phyloP scores from a whole-genome alignment of 2,329 filamentous ascomycete species.

The Neofusicoccum umdonicola region DNA sequence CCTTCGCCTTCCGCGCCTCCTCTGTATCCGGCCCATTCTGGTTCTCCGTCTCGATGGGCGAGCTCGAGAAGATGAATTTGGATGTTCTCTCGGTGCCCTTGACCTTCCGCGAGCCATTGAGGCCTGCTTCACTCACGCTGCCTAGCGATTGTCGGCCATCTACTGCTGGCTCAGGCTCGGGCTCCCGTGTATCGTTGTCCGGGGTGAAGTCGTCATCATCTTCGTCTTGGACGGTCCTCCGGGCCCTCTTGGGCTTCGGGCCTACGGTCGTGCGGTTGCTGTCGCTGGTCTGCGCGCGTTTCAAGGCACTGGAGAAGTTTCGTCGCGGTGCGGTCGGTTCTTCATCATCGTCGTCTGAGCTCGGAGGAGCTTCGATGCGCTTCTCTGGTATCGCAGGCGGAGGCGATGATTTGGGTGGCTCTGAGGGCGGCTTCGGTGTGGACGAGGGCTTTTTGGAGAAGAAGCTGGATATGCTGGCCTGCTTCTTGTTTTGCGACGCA shows the following conservation, averaged over 20 bases:
- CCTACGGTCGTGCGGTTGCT: neutral
- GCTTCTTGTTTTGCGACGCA: slow-evolving; percentile 58
- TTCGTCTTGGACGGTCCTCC: slow-evolving; percentile 18
- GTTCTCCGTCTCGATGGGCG: slow-evolving; percentile 33
- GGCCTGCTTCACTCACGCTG: slow-evolving; percentile 24
- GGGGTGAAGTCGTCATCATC: slow-evolving; percentile 42
- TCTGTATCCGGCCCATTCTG: slow-evolving; percentile 50
- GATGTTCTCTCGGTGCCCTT: slow-evolving; percentile 52
- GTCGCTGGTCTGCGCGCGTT: slow-evolving; percentile 44
- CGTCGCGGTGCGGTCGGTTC: neutral
- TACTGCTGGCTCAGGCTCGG: neutral
- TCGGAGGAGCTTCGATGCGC: neutral
- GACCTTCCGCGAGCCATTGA: slow-evolving; percentile 30
- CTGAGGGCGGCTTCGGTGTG: slow-evolving; percentile 23
- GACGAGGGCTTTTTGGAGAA: slow-evolving; percentile 56
- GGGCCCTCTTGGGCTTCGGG: slow-evolving; percentile 6
- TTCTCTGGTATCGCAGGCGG: neutral
- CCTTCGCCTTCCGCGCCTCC: slow-evolving; percentile 57
- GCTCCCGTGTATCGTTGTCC: slow-evolving; percentile 29
- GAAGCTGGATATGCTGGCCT: slow-evolving; percentile 83
- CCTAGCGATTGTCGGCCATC: slow-evolving; percentile 25
- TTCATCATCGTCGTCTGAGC: neutral
- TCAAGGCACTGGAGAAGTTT: slow-evolving; percentile 35
- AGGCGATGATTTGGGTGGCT: neutral
- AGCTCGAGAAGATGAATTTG: slow-evolving; percentile 59